Percentiles rank a stretch among this genome's conserved stretches.
Evolutionary conservation across 2,329 filamentous ascomycete species (phyloP).

Genomic region (Diaporthe eres): DNA sequence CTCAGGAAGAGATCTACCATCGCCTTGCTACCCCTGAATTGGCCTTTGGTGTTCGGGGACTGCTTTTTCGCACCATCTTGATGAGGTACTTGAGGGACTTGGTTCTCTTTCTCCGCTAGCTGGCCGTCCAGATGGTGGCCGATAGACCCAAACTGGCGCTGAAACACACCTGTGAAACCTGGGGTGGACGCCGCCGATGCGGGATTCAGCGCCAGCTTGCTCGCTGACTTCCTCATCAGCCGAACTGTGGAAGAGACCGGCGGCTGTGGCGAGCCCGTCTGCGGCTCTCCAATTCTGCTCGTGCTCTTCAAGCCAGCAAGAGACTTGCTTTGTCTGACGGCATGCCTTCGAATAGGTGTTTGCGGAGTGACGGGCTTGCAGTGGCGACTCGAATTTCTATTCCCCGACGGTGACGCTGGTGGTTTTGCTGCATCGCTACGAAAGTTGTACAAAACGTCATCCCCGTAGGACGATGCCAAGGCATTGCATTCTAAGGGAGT

Average conservation of each 20-base stretch:
- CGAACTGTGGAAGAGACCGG: conserved; percentile 34
- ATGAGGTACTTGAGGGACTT: conserved; percentile 12
- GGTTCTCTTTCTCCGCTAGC: conserved; percentile 35
- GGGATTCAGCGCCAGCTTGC: conserved; percentile 12
- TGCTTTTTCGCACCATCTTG: not conserved
- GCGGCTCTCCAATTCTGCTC: conserved; percentile 4
- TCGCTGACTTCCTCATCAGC: conserved; percentile 36
- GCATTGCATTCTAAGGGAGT: not conserved
- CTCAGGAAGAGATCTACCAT: conserved; percentile 42
- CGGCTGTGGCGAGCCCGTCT: conserved; percentile 37
- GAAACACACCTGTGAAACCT: conserved; percentile 35
- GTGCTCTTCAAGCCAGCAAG: conserved; percentile 26
- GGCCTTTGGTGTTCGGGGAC: not conserved
- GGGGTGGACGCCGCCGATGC: conserved; percentile 34
- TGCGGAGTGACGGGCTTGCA: not conserved
- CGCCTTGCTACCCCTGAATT: conserved; percentile 27
- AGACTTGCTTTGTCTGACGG: conserved; percentile 24
- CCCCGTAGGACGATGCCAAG: not conserved
- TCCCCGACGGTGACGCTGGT: conserved; percentile 5
- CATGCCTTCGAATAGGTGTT: conserved; percentile 28
- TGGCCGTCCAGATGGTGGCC: conserved; percentile 1
- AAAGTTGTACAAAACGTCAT: not conserved
- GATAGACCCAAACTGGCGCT: conserved; percentile 37
- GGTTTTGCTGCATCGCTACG: conserved; percentile 1
- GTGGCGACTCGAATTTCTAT: not conserved